Evolutionary conservation across 2,329 filamentous ascomycete species (phyloP).

Genomic region (Microcyclospora pomicola): DNA sequence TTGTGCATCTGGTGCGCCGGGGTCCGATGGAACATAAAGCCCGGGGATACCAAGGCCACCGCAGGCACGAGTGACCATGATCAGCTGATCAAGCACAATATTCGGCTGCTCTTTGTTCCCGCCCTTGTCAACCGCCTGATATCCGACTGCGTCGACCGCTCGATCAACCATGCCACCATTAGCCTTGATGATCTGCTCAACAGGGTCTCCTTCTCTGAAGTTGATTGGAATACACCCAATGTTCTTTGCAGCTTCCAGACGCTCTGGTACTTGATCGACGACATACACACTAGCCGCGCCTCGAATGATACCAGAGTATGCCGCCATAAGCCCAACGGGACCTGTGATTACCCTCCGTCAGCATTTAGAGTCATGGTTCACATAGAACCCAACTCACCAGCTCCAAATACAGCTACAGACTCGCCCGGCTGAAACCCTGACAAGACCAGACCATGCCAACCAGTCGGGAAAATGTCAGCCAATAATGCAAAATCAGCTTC

Average conservation of each 20-base stretch:
- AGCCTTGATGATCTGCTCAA: constrained; percentile 45
- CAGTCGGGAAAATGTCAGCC: constrained; percentile 37
- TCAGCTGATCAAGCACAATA: constrained; percentile 50
- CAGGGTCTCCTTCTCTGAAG: constrained; percentile 45
- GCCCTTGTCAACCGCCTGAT: constrained; percentile 44
- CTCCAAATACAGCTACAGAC: constrained; percentile 50
- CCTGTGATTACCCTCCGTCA: constrained; percentile 22
- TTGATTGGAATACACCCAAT: constrained; percentile 50
- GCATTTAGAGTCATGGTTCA: background rate
- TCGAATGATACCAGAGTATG: constrained; percentile 47
- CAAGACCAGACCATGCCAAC: constrained; percentile 44
- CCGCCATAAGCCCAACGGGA: constrained; percentile 52
- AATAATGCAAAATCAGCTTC: constrained; percentile 46
- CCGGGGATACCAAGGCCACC: constrained; percentile 44
- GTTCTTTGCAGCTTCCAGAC: constrained; percentile 44
- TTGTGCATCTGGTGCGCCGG: constrained; percentile 48
- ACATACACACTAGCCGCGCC: constrained; percentile 49
- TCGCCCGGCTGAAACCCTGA: constrained; percentile 48
- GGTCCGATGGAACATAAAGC: constrained; percentile 36
- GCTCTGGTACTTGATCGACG: constrained; percentile 48
- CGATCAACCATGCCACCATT: constrained; percentile 50
- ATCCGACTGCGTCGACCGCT: constrained; percentile 52
- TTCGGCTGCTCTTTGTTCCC: constrained; percentile 48
- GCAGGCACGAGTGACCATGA: constrained; percentile 46
- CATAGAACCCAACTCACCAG: constrained; percentile 10